Evolutionary conservation across 2,329 filamentous ascomycete species (phyloP).

Genomic region (Phialocephala sp.): DNA sequence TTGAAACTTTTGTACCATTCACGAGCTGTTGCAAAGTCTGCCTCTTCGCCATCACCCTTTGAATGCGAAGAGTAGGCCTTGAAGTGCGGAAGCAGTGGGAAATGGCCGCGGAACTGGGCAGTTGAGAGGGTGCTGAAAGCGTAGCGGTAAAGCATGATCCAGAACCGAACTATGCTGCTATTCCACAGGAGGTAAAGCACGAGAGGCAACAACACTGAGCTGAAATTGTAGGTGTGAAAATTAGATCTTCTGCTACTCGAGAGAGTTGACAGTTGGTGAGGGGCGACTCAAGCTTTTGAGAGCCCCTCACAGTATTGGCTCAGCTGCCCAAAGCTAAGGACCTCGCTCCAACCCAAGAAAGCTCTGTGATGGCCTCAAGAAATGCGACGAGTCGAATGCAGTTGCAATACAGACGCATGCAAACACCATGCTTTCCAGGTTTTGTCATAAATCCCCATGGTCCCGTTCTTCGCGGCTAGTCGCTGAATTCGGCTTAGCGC

Average conservation of each 20-base stretch:
- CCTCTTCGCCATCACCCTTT: conserved; percentile 25
- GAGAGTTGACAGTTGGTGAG: neutral
- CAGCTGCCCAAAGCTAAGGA: neutral
- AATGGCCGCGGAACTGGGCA: conserved; percentile 14
- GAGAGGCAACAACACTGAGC: neutral
- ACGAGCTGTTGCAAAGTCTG: conserved; percentile 38
- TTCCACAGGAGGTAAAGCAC: neutral
- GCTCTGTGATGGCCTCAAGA: neutral
- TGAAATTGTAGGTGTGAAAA: neutral
- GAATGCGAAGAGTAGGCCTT: conserved; percentile 33
- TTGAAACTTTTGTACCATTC: conserved; percentile 40
- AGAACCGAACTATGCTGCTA: neutral
- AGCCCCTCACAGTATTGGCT: conserved; percentile 6
- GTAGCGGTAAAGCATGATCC: conserved; percentile 19
- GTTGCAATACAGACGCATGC: neutral
- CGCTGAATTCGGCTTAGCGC: neutral
- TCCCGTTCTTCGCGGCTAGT: neutral
- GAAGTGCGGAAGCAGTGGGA: conserved; percentile 18
- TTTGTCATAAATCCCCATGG: neutral
- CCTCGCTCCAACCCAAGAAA: neutral
- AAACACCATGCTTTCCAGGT: neutral
- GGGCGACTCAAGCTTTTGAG: conserved; percentile 19
- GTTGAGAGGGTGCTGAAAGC: conserved; percentile 23
- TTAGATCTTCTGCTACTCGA: neutral
- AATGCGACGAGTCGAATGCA: neutral